phyloP scores from a whole-genome alignment of 371 early-diverging fungal genomes.

The Apophysomyces ossiformis region DNA sequence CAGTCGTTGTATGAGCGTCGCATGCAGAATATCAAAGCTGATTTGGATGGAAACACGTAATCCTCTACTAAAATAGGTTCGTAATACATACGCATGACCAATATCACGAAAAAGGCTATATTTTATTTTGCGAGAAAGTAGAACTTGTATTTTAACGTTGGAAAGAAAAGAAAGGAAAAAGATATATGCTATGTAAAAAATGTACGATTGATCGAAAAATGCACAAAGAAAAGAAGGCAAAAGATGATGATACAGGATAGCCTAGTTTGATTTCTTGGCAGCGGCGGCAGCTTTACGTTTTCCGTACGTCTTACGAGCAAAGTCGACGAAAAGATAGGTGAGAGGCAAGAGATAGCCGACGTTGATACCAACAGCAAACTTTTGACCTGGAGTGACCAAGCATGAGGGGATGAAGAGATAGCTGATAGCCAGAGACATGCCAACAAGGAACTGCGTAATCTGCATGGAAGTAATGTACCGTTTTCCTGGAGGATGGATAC shows the following conservation, averaged over 20 bases:
- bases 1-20: not conserved
- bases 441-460: constrained; percentile 88
- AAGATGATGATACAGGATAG: not conserved
- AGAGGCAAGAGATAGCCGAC: constrained; percentile 82
- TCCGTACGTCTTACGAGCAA: constrained; percentile 73
- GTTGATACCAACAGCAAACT: constrained; percentile 72
- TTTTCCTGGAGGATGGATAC: constrained; percentile 83
- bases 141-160: not conserved
- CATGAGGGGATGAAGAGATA: constrained; percentile 76
- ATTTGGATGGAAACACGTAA: not conserved
- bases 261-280: constrained; percentile 60
- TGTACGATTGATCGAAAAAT: constrained; percentile 8
- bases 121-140: not conserved
- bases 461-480: constrained; percentile 85
- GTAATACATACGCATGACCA: not conserved
- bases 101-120: not conserved
- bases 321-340: constrained; percentile 78
- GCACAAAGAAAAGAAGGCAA: not conserved
- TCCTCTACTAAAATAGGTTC: not conserved
- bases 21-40: constrained; percentile 1
- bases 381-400: constrained; percentile 62
- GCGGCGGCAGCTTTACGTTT: constrained; percentile 38
- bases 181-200: constrained; percentile 3
- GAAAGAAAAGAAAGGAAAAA: not conserved
- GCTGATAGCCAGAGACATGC: constrained; percentile 68